phyloP scores from a whole-genome alignment of 2,329 filamentous ascomycete genomes.

The Aspergillus chevalieri region DNA sequence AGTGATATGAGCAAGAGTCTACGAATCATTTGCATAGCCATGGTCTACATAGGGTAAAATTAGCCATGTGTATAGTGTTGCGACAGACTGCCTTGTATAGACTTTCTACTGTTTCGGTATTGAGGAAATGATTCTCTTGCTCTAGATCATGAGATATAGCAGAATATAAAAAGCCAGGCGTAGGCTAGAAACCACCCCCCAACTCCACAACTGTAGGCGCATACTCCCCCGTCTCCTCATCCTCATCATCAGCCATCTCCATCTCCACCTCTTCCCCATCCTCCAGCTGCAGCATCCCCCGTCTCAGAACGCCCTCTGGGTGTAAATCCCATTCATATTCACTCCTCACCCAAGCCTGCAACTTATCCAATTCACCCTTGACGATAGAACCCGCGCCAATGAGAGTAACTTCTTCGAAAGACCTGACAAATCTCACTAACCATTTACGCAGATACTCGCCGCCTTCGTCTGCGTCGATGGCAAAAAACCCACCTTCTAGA shows the following conservation, averaged over 20 bases:
- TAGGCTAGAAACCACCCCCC: too few relatives aligned
- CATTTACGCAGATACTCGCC: constrained; percentile 48
- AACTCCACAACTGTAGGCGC: constrained; percentile 55
- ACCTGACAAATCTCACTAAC: constrained; percentile 47
- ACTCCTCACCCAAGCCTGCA: constrained; percentile 50
- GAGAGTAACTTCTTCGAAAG: constrained; percentile 42
- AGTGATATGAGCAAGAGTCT: too few relatives aligned
- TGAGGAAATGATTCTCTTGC: too few relatives aligned
- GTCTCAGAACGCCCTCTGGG: constrained; percentile 47
- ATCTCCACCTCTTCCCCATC: constrained; percentile 59
- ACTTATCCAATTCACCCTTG: constrained; percentile 48
- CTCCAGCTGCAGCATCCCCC: constrained; percentile 55
- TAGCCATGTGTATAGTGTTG: too few relatives aligned
- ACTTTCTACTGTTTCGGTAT: too few relatives aligned
- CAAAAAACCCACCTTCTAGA: constrained; percentile 57
- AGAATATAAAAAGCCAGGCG: too few relatives aligned
- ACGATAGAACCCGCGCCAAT: constrained; percentile 34
- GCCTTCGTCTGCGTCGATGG: constrained; percentile 48
- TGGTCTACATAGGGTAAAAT: too few relatives aligned
- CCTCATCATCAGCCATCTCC: constrained; percentile 54
- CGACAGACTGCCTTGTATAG: too few relatives aligned
- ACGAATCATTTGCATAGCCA: too few relatives aligned
- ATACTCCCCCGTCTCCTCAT: constrained; percentile 60
- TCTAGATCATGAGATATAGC: too few relatives aligned
- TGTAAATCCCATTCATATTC: constrained; percentile 55